Evolutionary conservation across 805 yeast species (phyloP), one percentile per base, ranked within the genome.

Genomic region (Lachancea fermentati): DNA sequence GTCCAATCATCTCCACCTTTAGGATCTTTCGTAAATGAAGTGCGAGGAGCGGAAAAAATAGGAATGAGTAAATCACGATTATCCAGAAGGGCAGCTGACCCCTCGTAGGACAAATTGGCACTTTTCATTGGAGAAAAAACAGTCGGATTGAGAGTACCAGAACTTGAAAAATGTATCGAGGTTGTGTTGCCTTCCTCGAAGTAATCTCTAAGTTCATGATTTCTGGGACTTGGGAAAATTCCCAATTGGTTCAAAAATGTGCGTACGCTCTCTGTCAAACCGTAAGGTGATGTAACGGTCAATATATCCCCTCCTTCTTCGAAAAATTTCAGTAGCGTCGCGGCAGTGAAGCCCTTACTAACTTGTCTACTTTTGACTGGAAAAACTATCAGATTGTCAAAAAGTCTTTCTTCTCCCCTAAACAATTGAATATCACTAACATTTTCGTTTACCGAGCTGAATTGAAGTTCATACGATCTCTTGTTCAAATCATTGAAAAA

Each of bases 151-250:
- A 48, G 43, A 15, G 41, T 30, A 2, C 41, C 43, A 4, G 41
- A 22, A 4, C 34, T 46, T 6, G 62, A 41, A 1, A 49, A 28
- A 5, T 44, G 44, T 19, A 63, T 43, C 5, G 33, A 11, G 5
- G 24, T 29, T 16, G 36, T 39, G 34, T 45, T 31, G 12, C 40
- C 35, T 19, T 53, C 50, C 43, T 61, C 57, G 65, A 86, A 86
- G 60, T 83, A 81, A 60, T 88, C 95, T 5, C 71, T 60, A 32
- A 82, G 65, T 39, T 67, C 60, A 58, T 76, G 79, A 37, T 78
- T 81, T 56, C 78, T 83, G 43, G 96, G 94, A 36, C 93, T 75
- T 43, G 96, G 85, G 53, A 70, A 76, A 37, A 93, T 79, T 24
- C 96, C 98, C 48, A 89, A 64, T 58, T 89, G 87, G 53, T 79